Conservation (phyloP, 305 asterid genomes). For the Plantago lanceolata region DNA sequence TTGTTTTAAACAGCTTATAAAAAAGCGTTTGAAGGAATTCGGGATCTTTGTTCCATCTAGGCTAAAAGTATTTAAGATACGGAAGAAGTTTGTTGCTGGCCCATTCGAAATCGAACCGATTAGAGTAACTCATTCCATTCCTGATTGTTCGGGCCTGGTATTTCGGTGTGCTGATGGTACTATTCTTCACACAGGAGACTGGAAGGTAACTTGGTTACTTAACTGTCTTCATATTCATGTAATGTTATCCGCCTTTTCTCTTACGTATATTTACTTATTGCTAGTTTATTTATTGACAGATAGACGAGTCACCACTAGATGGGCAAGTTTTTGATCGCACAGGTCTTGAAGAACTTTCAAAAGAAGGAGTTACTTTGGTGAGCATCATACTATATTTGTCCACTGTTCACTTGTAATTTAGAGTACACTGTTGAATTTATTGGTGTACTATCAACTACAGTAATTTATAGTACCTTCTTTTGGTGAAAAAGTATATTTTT, state of each 20-base stretch:
- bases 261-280: slow-evolving; percentile 17
- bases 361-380: slow-evolving; percentile 99
- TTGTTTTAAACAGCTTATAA: slow-evolving; percentile 65
- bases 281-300: slow-evolving; percentile 46
- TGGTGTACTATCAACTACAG: not conserved
- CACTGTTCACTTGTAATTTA: slow-evolving; percentile 7
- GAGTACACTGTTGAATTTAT: slow-evolving; percentile 1
- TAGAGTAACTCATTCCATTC: slow-evolving; percentile 93
- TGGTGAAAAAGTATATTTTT: too few relatives aligned
- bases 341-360: slow-evolving; percentile 91
- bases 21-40: slow-evolving; percentile 89
- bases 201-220: slow-evolving; percentile 68
- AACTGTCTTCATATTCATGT: not conserved
- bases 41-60: slow-evolving; percentile 93
- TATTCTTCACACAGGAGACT: slow-evolving; percentile 98
- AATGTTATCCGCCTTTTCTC: slow-evolving; percentile 1
- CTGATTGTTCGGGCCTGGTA: slow-evolving; percentile 97
- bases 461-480: too few relatives aligned
- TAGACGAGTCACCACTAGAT: slow-evolving; percentile 94
- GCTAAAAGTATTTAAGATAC: slow-evolving; percentile 78
- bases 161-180: slow-evolving; percentile 96
- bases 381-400: slow-evolving; percentile 29
- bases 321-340: slow-evolving; percentile 87
- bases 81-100: slow-evolving; percentile 81
- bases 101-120: slow-evolving; percentile 96